Evolutionary conservation across 2,329 filamentous ascomycete species (phyloP).

Genomic region (Metarhizium album): DNA sequence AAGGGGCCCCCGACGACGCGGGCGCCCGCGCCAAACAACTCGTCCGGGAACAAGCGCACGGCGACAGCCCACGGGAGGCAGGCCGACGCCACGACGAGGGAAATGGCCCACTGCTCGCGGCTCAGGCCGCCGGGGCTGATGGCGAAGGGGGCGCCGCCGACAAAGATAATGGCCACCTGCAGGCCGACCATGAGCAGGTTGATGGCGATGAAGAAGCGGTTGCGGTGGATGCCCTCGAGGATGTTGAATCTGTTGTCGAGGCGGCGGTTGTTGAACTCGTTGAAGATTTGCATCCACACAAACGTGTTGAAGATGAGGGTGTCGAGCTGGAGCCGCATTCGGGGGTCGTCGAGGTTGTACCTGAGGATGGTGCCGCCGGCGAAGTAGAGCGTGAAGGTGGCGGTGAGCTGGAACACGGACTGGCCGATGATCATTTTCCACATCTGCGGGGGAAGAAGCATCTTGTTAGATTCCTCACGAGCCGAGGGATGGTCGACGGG

Average conservation of each 20-base stretch:
- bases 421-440: conserved; percentile 58
- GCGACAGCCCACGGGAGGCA: conserved; percentile 65
- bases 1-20: conserved; percentile 4
- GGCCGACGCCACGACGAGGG: conserved; percentile 62
- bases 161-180: conserved; percentile 75
- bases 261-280: conserved; percentile 28
- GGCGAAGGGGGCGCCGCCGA: conserved; percentile 66
- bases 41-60: conserved; percentile 66
- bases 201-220: conserved; percentile 74
- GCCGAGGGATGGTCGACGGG: too few relatives aligned
- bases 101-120: conserved; percentile 71
- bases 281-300: conserved; percentile 66
- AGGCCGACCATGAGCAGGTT: conserved; percentile 73
- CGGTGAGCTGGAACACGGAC: conserved; percentile 47
- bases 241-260: conserved; percentile 85
- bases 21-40: conserved; percentile 18
- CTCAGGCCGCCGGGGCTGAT: conserved; percentile 44
- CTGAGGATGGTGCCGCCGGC: conserved; percentile 43
- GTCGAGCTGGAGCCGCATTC: conserved; percentile 30
- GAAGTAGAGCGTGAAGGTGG: conserved; percentile 49
- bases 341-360: conserved; percentile 28
- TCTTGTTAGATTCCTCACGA: too few relatives aligned
- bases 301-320: conserved; percentile 61
- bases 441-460: conserved; percentile 33
- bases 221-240: conserved; percentile 68